Base-by-base conservation (phyloP, 768 basidiomycete genomes). In the Crepidotus variabilis region DNA sequence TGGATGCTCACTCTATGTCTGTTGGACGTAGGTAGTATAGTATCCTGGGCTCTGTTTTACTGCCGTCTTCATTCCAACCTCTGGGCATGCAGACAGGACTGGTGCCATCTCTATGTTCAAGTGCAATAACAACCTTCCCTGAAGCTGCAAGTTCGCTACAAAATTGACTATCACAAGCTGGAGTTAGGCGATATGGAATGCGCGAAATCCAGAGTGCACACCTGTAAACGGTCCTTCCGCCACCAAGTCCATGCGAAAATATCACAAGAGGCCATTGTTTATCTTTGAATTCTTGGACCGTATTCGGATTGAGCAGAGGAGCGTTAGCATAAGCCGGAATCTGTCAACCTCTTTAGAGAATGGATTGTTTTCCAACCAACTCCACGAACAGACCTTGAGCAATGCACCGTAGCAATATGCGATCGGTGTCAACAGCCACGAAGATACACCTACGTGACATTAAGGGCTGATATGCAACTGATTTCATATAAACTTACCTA, bases 41-140 rank as follows among this genome's bases (percentile, higher is more conserved):
- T 28, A 67, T 64, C 61, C 60, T 65, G 60, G 58, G 58, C 47
- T 59, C 47, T 11, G 57, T 62, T 18, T 67, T 70, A 9, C 72
- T 28, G 8, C 28, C 69, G 59, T 64, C 63, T 24, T 52, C 46
- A 54, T 61, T 61, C 69, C 71, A 72, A 52, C 65, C 67, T 36
- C 70, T 72, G 46, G 75, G 70, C 47, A 78, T 69, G 57, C 75
- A 78, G 3, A 72, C 78, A 0, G 85, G 84, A 2, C 81, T 86
- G 2, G 87, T 87, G 0, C 92, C 92, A 67, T 95, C 94, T 9
- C 87, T 79, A 67, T 94, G 93, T 65, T 94, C 90, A 21, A 94
- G 65, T 5, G 90, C 87, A 46, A 92, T 76, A 2, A 96, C 92
- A 4, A 94, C 84, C 57, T 81, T 86, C 1, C 94, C 94, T 35